Conservation (phyloP, 2,329 filamentous ascomycete genomes). For the Malbranchea cinnamomea region DNA sequence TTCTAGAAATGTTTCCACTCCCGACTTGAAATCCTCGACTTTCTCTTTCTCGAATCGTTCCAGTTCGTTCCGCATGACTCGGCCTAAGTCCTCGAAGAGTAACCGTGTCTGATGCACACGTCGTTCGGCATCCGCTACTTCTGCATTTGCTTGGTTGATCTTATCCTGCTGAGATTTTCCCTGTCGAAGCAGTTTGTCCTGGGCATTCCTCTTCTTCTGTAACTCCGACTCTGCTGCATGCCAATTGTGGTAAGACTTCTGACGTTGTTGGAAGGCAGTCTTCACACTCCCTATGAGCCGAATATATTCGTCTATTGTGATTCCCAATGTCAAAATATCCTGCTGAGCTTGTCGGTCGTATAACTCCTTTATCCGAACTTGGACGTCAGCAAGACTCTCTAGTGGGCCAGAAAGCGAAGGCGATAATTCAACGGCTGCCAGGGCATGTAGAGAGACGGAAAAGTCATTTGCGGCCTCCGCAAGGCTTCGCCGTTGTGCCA, state of each 20-base stretch:
- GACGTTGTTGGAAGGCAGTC: slow-evolving; percentile 77
- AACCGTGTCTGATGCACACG: slow-evolving; percentile 81
- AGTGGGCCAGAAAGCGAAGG: slow-evolving; percentile 75
- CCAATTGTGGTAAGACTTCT: slow-evolving; percentile 94
- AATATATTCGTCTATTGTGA: slow-evolving; percentile 97
- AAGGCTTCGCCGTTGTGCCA: slow-evolving; percentile 80
- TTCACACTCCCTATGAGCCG: slow-evolving; percentile 91
- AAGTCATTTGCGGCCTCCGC: slow-evolving; percentile 90
- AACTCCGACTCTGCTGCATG: slow-evolving; percentile 80
- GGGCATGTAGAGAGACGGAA: slow-evolving; percentile 76
- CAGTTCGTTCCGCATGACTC: slow-evolving; percentile 77
- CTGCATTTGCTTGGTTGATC: slow-evolving; percentile 77
- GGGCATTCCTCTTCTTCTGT: slow-evolving; percentile 71
- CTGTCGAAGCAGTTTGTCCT: slow-evolving; percentile 90
- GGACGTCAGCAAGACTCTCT: slow-evolving; percentile 81
- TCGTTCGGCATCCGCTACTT: slow-evolving; percentile 87
- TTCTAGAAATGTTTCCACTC: slow-evolving; percentile 93
- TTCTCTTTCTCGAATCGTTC: slow-evolving; percentile 94
- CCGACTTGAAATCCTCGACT: slow-evolving; percentile 97
- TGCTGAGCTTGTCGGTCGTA: slow-evolving; percentile 96
- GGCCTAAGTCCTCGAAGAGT: slow-evolving; percentile 93
- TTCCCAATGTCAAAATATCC: slow-evolving; percentile 87
- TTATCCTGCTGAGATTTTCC: slow-evolving; percentile 93
- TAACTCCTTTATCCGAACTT: slow-evolving; percentile 83
- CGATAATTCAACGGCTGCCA: slow-evolving; percentile 85